Evolutionary conservation across 495 filamentous ascomycete genomes (phyloP), one percentile per base, ranked within the genome.

Genomic region (Penicillium cosmopolitanum): DNA sequence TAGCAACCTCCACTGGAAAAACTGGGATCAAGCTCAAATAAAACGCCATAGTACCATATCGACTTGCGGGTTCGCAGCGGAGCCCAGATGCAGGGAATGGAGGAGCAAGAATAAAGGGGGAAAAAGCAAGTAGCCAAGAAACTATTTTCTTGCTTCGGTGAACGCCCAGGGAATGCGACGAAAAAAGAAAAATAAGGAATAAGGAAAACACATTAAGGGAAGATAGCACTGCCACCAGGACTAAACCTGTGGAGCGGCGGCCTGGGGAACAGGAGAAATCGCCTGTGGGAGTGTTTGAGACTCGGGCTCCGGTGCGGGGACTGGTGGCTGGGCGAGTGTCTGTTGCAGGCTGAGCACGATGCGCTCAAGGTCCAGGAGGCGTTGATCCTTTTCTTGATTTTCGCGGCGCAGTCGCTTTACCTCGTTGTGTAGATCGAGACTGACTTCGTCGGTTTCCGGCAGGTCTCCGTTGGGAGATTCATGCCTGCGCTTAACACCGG

Each of bases 371-470:
- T 80, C 76, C 51, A 76, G 69, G 38, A 80, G 64, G 9, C 78
- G 75, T 8, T 73, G 75, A 50, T 80, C 78, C 55, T 80, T 80
- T 62, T 83, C 78, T 58, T 83, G 72, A 28, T 83, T 81, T 66
- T 89, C 85, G 31, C 68, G 71, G 50, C 78, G 76, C 46, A 89
- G 72, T 52, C 80, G 72, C 61, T 85, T 85, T 8, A 86, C 66
- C 55, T 87, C 85, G n/a, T 73, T 72, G 18, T 82, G 81, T 18
- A 87, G 62, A 61, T 86, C 82, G 9, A 69, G 69, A 31, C 73
- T 77, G 12, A 77, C 74, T 50, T 76, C 77, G 42, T 76, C 71
- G 4, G 72, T 68, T n/a, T 73, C 71, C 7, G 67, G 60, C 23
- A 75, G 54, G 7, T 72, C 63, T 2, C 68, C 73, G 21, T 73